A percentile compares a stretch with the other conserved stretches of the same genome.
Conservation (phyloP, 306 rosid genomes). For the Quercus gilva region DNA sequence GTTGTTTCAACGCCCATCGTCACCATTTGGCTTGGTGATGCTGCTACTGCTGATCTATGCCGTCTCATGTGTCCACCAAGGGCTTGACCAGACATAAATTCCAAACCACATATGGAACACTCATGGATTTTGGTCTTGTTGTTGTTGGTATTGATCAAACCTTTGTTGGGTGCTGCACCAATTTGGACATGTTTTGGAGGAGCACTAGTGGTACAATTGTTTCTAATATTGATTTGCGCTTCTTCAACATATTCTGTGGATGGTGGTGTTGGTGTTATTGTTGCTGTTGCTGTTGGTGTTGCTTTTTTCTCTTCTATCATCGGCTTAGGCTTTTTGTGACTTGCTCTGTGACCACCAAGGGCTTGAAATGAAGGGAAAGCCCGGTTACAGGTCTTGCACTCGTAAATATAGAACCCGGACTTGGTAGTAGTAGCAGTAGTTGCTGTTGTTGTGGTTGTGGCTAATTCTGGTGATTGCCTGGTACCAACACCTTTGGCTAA, state of each 20-base stretch:
- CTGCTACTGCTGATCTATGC: slow-evolving; percentile 45
- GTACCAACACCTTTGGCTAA: slow-evolving; percentile 64
- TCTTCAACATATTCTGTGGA: slow-evolving; percentile 21
- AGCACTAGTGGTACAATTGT: not conserved
- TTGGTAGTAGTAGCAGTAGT: not conserved
- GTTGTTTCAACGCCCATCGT: not conserved
- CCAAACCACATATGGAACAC: slow-evolving; percentile 90
- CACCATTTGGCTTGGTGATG: slow-evolving; percentile 21
- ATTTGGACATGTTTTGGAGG: slow-evolving; percentile 24
- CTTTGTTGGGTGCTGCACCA: slow-evolving; percentile 9
- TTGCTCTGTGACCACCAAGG: slow-evolving; percentile 95
- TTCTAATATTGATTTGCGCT: slow-evolving; percentile 11
- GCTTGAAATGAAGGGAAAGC: slow-evolving; percentile 94
- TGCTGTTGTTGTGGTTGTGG: too few species aligned
- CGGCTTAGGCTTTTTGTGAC: slow-evolving; percentile 70
- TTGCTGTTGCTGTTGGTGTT: not conserved
- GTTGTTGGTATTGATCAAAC: not conserved
- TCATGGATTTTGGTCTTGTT: slow-evolving; percentile 64
- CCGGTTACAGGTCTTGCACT: slow-evolving; percentile 93
- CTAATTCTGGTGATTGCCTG: too few species aligned
- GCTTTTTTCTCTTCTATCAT: slow-evolving; percentile 28
- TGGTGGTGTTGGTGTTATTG: not conserved
- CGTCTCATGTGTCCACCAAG: slow-evolving; percentile 96
- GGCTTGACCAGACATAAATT: slow-evolving; percentile 88
- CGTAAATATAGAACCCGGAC: slow-evolving; percentile 45